These are phyloP conservation scores for Penicillium odoratum DNA, from an alignment of 495 filamentous ascomycete genomes.

Conservation along the genomic window DNA sequence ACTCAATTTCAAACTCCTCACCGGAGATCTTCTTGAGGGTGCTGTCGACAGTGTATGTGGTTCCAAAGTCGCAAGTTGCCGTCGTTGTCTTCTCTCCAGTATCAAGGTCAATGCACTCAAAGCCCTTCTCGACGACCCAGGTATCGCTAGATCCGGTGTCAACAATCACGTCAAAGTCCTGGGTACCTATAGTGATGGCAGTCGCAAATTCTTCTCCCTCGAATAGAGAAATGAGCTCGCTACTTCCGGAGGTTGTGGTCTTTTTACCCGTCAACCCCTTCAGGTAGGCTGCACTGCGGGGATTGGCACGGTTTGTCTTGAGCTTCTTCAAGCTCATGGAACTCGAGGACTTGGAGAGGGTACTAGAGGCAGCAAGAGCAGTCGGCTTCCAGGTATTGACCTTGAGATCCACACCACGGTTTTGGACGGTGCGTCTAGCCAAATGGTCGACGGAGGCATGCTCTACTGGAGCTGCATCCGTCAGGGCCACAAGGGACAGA, in stretches of 20 bases:
- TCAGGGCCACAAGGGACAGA: conserved; percentile 5
- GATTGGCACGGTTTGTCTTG: background rate
- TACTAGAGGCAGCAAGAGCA: background rate
- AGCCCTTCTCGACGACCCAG: conserved; percentile 52
- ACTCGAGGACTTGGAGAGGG: background rate
- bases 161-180: conserved; percentile 49
- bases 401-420: conserved; percentile 2
- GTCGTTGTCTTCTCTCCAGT: conserved; percentile 22
- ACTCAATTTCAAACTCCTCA: conserved; percentile 58
- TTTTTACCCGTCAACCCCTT: background rate
- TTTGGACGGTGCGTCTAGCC: conserved; percentile 3
- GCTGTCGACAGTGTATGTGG: conserved; percentile 36
- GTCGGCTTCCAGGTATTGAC: conserved; percentile 8
- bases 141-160: conserved; percentile 64
- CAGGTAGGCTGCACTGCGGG: conserved; percentile 7
- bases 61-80: conserved; percentile 50
- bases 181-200: conserved; percentile 8
- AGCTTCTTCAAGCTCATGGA: conserved; percentile 6
- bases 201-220: conserved; percentile 13
- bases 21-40: conserved; percentile 43
- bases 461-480: conserved; percentile 1
- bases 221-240: background rate
- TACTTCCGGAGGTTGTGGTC: background rate
- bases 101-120: conserved; percentile 43
- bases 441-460: background rate